Conservation (phyloP, 768 basidiomycete genomes). For the Chlorophyllum brunneum region DNA sequence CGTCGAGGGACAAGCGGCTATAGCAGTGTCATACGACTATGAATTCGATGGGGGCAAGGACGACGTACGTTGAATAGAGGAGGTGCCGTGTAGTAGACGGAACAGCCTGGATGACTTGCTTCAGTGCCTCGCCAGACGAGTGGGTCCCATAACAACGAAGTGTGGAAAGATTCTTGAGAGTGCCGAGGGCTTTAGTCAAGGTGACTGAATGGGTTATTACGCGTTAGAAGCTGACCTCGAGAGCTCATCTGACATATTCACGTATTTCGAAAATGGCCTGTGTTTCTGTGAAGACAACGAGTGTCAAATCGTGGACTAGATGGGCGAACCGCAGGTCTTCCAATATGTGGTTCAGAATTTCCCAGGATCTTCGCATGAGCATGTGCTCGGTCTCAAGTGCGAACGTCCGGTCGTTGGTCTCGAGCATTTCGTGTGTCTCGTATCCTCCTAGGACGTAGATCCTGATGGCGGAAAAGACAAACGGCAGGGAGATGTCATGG, state of each 20-base stretch:
- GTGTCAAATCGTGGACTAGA: conserved; percentile 31
- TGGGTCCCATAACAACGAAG: conserved; percentile 35
- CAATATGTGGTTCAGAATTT: conserved; percentile 33
- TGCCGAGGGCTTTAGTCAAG: conserved; percentile 28
- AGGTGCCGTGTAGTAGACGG: conserved; percentile 22
- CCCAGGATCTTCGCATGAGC: conserved; percentile 36
- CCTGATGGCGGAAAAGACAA: conserved; percentile 32
- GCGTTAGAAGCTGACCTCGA: conserved; percentile 1
- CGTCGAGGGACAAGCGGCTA: neutral
- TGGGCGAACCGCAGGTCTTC: conserved; percentile 30
- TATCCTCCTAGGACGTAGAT: conserved; percentile 32
- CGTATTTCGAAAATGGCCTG: conserved; percentile 34
- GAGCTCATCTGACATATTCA: conserved; percentile 15
- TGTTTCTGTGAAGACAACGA: conserved; percentile 31
- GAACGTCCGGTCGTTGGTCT: conserved; percentile 25
- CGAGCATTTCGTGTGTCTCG: conserved; percentile 24
- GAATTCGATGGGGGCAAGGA: neutral
- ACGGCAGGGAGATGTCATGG: conserved; percentile 30
- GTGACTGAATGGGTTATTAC: conserved; percentile 22
- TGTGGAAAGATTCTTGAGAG: conserved; percentile 28
- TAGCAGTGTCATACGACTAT: neutral
- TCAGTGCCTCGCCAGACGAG: conserved; percentile 22
- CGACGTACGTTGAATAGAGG: conserved; percentile 8
- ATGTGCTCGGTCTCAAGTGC: conserved; percentile 24
- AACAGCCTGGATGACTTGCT: conserved; percentile 25